Conservation (phyloP, 495 filamentous ascomycete species). For the Massariosphaeria phaeospora region DNA sequence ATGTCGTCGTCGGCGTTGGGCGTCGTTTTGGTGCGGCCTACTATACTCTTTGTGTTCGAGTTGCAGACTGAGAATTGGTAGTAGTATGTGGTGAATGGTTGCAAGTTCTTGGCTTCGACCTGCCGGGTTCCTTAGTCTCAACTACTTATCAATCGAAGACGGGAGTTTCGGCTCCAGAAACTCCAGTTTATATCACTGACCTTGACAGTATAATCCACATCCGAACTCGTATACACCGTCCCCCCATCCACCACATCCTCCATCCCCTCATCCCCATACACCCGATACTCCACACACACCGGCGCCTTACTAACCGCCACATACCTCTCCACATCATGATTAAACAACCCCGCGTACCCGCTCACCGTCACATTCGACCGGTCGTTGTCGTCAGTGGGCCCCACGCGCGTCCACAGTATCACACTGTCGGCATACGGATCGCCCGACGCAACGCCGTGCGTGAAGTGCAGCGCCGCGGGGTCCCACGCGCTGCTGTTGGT, state of each 20-base stretch:
- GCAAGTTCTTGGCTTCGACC: slow-evolving; percentile 56
- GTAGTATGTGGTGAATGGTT: slow-evolving; percentile 56
- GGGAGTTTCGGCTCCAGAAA: too few relatives aligned
- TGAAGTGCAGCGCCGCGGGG: slow-evolving; percentile 54
- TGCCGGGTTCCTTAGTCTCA: slow-evolving; percentile 23
- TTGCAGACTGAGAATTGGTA: slow-evolving; percentile 43
- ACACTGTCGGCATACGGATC: slow-evolving; percentile 61
- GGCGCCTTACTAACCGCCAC: slow-evolving; percentile 51
- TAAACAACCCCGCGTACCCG: slow-evolving; percentile 52
- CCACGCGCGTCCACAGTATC: slow-evolving; percentile 64
- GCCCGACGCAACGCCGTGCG: slow-evolving; percentile 65
- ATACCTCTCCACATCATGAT: slow-evolving; percentile 52
- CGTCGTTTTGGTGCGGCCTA: slow-evolving; percentile 43
- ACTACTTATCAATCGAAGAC: neutral
- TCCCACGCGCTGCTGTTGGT: slow-evolving; percentile 41
- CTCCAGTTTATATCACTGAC: slow-evolving; percentile 31
- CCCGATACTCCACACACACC: slow-evolving; percentile 56
- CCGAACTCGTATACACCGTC: slow-evolving; percentile 56
- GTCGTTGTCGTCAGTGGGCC: slow-evolving; percentile 52
- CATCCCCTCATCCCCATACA: slow-evolving; percentile 39
- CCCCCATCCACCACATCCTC: slow-evolving; percentile 45
- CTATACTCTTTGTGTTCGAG: slow-evolving; percentile 37
- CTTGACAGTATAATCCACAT: slow-evolving; percentile 68
- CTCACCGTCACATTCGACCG: slow-evolving; percentile 52
- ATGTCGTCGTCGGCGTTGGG: slow-evolving; percentile 36